Conservation (phyloP, 2,329 filamentous ascomycete genomes). For the Curvularia spicifera region DNA sequence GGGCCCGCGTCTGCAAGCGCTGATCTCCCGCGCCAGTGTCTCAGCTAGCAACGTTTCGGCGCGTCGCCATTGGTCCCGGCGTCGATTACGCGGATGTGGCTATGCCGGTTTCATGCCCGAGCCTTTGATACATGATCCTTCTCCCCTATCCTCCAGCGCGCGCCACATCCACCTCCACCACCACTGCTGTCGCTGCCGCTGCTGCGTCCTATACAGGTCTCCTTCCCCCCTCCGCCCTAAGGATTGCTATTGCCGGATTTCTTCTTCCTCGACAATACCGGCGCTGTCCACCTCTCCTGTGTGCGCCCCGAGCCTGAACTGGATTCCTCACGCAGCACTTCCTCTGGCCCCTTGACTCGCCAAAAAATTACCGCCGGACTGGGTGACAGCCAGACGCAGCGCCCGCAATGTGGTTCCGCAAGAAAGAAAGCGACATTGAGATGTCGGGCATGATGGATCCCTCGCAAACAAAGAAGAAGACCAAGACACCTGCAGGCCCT, state of each 20-base stretch:
- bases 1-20: slow-evolving; percentile 20
- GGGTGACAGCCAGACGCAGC: background rate
- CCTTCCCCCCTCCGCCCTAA: background rate
- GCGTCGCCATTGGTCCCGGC: slow-evolving; percentile 29
- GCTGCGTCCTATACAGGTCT: slow-evolving; percentile 6
- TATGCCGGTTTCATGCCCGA: slow-evolving; percentile 37
- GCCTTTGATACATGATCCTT: slow-evolving; percentile 27
- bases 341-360: slow-evolving; percentile 11
- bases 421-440: slow-evolving; percentile 39
- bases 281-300: background rate
- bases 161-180: slow-evolving; percentile 11
- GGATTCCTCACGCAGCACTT: background rate
- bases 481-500: slow-evolving; percentile 19
- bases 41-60: slow-evolving; percentile 25
- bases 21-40: slow-evolving; percentile 37
- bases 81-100: slow-evolving; percentile 25
- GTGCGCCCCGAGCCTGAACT: background rate
- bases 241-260: slow-evolving; percentile 1
- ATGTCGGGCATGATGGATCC: slow-evolving; percentile 33
- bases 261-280: background rate
- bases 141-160: slow-evolving; percentile 21
- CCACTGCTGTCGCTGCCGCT: background rate
- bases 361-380: slow-evolving; percentile 4
- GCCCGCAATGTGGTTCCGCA: slow-evolving; percentile 30
- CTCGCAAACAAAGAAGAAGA: slow-evolving; percentile 22